phyloP scores from a whole-genome alignment of 176 grass and related monocot species.

The Eleusine coracana region DNA sequence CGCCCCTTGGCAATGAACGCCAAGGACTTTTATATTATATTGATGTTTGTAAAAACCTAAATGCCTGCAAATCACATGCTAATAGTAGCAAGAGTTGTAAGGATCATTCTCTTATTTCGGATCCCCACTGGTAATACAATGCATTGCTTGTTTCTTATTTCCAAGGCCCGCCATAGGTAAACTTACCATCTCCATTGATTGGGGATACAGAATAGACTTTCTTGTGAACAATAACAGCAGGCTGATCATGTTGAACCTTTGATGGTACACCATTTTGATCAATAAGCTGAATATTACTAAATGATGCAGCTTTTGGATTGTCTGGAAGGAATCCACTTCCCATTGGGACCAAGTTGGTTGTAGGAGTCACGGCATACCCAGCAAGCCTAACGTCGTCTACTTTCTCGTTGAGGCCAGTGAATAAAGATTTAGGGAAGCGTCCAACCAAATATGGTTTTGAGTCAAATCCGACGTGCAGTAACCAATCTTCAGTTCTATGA shows the following conservation, averaged over 20 bases:
- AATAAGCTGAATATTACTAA: not conserved
- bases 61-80: not conserved
- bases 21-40: no score
- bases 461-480: no score
- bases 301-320: no score
- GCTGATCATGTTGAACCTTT: not conserved
- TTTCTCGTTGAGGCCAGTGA: no score
- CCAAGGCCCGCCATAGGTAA: not conserved
- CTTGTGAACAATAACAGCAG: not conserved
- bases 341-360: no score
- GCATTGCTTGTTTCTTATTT: not conserved
- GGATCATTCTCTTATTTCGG: not conserved
- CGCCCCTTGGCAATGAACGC: no score
- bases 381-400: no score
- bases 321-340: no score
- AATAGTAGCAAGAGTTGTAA: not conserved
- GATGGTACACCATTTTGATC: not conserved
- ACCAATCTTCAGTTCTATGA: no score
- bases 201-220: not conserved
- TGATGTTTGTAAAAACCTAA: not conserved
- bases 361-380: no score
- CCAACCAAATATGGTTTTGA: no score
- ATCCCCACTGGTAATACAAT: not conserved
- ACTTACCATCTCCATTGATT: not conserved
- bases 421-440: no score